phyloP scores from a whole-genome alignment of 73 alveolate genomes.

The Paramecium caudatum region DNA sequence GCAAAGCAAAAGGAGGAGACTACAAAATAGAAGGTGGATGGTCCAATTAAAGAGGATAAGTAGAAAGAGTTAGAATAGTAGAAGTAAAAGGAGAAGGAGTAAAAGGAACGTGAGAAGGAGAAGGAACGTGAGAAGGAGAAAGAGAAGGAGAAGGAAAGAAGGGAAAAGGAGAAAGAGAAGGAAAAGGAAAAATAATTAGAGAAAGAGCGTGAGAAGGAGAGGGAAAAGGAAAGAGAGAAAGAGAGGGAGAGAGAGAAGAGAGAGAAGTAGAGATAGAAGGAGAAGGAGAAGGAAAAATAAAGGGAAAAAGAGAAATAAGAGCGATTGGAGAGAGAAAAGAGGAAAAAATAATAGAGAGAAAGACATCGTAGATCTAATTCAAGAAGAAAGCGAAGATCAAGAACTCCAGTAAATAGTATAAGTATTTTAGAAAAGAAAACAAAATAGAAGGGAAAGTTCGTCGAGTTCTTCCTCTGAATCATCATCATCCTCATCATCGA shows the following conservation, averaged over 20 bases:
- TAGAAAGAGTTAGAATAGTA: neutral
- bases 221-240: neutral
- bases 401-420: neutral
- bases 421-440: neutral
- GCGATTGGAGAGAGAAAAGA: neutral
- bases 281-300: neutral
- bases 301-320: conserved; percentile 55
- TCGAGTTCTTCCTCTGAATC: conserved; percentile 51
- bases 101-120: conserved; percentile 1
- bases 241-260: neutral
- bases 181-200: conserved; percentile 2
- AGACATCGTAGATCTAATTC: conserved; percentile 50
- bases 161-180: neutral
- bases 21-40: conserved; percentile 3
- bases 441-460: conserved; percentile 25
- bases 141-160: neutral
- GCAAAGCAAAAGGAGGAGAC: neutral
- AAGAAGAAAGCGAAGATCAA: conserved; percentile 14
- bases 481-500: conserved; percentile 52
- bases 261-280: conserved; percentile 1
- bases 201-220: neutral
- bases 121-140: conserved; percentile 1
- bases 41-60: neutral
- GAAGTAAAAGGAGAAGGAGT: neutral
- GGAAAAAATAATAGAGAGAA: neutral